phyloP scores from a whole-genome alignment of 2,329 filamentous ascomycete species.

The Parafenestella ontariensis region DNA sequence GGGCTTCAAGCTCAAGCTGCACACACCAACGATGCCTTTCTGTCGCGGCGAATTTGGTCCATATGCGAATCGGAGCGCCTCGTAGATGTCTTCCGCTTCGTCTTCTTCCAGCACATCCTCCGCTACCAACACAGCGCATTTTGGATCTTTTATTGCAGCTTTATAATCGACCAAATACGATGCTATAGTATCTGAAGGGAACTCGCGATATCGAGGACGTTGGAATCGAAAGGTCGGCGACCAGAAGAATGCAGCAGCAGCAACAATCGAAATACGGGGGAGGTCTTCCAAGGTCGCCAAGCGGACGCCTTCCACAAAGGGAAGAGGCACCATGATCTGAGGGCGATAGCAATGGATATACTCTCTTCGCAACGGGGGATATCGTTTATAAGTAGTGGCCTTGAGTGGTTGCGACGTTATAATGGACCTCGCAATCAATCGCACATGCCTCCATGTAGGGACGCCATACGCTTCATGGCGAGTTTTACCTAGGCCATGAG shows the following conservation, averaged over 20 bases:
- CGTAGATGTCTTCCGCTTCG: conserved; percentile 27
- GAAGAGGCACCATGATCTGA: conserved; percentile 18
- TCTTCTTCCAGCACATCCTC: conserved; percentile 18
- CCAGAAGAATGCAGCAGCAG: conserved; percentile 38
- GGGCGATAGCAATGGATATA: neutral
- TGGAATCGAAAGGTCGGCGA: conserved; percentile 41
- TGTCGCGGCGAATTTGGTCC: neutral
- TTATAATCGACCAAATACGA: conserved; percentile 27
- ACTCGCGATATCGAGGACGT: conserved; percentile 25
- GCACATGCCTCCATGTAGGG: neutral
- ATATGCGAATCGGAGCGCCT: conserved; percentile 25
- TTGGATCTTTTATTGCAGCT: conserved; percentile 18
- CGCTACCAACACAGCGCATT: conserved; percentile 23
- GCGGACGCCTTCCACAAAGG: conserved; percentile 26
- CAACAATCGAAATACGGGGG: conserved; percentile 34
- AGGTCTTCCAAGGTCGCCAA: conserved; percentile 33
- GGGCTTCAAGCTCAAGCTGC: conserved; percentile 30
- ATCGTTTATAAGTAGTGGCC: neutral
- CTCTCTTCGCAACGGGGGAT: neutral
- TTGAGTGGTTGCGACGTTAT: neutral
- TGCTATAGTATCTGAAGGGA: conserved; percentile 32
- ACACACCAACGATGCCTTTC: conserved; percentile 33
- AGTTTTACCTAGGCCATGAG: conserved; percentile 1
- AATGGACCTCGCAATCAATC: neutral
- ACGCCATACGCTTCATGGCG: neutral